These are phyloP conservation scores for Passiflora organensis DNA, from an alignment of 345 rosid genomes.

Conservation along the genomic window DNA sequence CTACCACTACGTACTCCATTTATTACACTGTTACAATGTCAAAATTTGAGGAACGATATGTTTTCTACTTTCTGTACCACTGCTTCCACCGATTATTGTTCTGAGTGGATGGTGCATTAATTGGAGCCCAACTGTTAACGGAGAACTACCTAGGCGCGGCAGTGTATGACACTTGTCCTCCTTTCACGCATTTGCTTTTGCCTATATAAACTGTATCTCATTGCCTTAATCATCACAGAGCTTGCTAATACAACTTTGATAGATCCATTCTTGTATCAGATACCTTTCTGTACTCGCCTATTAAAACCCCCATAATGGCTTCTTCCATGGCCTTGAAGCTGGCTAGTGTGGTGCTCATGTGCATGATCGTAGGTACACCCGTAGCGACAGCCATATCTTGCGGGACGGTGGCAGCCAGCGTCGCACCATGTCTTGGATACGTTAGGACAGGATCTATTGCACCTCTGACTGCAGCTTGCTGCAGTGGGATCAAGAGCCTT, in stretches of 20 bases:
- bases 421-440: constrained; percentile 19
- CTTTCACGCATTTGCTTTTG: neutral
- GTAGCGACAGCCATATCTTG: constrained; percentile 28
- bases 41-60: no score
- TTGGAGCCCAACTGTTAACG: no score
- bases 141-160: no score
- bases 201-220: neutral
- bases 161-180: no score
- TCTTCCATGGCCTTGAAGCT: constrained; percentile 4
- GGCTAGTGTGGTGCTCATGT: constrained; percentile 12
- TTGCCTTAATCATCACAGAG: neutral
- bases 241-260: neutral
- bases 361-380: constrained; percentile 22
- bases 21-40: no score
- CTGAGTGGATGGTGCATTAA: no score
- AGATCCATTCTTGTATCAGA: neutral
- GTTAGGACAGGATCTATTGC: neutral
- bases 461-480: constrained; percentile 5
- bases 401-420: constrained; percentile 12
- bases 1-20: no score
- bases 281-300: neutral
- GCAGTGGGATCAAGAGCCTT: constrained; percentile 20
- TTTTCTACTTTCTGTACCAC: no score
- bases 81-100: no score
- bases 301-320: neutral